A percentile compares a stretch with the other conserved stretches of the same genome.
phyloP scores from a whole-genome alignment of 2,329 filamentous ascomycete species.

The Paracoccidioides lutzii region DNA sequence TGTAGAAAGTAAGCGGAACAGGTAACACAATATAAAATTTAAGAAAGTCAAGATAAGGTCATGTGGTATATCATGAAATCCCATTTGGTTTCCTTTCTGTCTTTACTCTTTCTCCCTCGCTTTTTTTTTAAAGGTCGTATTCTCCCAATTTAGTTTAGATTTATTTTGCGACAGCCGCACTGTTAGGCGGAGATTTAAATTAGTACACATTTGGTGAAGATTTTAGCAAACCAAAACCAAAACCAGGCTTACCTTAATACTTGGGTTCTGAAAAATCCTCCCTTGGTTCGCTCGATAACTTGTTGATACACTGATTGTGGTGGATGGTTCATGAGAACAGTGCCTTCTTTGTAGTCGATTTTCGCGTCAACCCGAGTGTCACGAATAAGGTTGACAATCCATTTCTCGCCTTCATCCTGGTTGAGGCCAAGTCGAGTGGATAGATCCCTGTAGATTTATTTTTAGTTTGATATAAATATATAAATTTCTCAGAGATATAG shows the following conservation, averaged over 20 bases:
- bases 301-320: conserved; percentile 98
- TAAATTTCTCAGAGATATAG: neutral
- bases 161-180: conserved; percentile 41
- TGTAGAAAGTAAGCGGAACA: neutral
- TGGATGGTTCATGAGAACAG: conserved; percentile 98
- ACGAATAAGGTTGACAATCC: conserved; percentile 98
- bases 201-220: neutral
- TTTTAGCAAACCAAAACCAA: conserved; percentile 13
- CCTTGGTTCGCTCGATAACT: conserved; percentile 98
- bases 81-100: conserved; percentile 9
- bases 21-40: neutral
- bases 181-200: conserved; percentile 11
- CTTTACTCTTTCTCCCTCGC: conserved; percentile 3
- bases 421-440: conserved; percentile 82
- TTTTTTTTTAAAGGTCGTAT: conserved; percentile 6
- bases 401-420: conserved; percentile 96
- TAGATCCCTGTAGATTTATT: conserved; percentile 49
- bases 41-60: conserved; percentile 1
- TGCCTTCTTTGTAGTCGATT: conserved; percentile 98
- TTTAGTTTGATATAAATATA: neutral
- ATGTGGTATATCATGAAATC: conserved; percentile 4
- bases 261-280: conserved; percentile 95
- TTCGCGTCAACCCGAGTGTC: conserved; percentile 96
- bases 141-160: neutral
- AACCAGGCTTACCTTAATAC: conserved; percentile 51